phyloP scores from a whole-genome alignment of 139 green algal genomes.

The Limnomonas spitsbergensis region DNA sequence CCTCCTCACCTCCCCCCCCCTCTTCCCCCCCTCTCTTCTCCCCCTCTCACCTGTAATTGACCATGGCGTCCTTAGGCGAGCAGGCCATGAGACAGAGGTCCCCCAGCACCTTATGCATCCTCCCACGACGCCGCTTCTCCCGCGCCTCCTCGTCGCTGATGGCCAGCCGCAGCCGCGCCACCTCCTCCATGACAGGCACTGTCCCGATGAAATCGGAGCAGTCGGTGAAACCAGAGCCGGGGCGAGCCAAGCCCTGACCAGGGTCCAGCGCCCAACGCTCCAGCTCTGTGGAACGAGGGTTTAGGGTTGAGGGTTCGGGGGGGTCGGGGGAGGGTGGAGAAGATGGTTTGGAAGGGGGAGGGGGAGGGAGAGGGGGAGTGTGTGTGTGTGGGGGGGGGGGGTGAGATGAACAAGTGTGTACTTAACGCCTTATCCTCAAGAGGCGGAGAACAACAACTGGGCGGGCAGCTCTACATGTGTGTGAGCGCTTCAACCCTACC shows the following conservation, averaged over 20 bases:
- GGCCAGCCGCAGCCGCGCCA: constrained; percentile 27
- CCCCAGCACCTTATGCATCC: constrained; percentile 80
- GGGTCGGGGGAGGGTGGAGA: too few species aligned
- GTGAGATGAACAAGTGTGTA: too few species aligned
- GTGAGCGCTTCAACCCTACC: too few species aligned
- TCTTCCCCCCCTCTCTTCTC: too few species aligned
- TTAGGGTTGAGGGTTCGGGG: too few species aligned
- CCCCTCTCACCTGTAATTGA: constrained; percentile 66
- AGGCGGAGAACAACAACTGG: too few species aligned
- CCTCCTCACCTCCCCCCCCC: constrained; percentile 17
- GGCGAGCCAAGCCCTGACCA: background rate
- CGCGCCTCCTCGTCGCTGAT: constrained; percentile 25
- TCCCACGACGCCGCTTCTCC: constrained; percentile 66
- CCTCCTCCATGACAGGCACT: constrained; percentile 43
- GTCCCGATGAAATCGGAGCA: constrained; percentile 35
- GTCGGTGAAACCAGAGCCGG: constrained; percentile 2
- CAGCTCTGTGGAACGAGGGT: constrained; percentile 53
- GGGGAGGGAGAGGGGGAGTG: too few species aligned
- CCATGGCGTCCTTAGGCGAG: constrained; percentile 65
- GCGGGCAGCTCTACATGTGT: too few species aligned
- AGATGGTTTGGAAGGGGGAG: too few species aligned
- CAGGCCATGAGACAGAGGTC: constrained; percentile 79
- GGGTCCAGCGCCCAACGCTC: constrained; percentile 68
- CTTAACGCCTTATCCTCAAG: too few species aligned
- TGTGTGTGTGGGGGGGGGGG: too few species aligned